phyloP scores from a whole-genome alignment of 2,329 filamentous ascomycete genomes.

The Fusarium verrucosum region DNA sequence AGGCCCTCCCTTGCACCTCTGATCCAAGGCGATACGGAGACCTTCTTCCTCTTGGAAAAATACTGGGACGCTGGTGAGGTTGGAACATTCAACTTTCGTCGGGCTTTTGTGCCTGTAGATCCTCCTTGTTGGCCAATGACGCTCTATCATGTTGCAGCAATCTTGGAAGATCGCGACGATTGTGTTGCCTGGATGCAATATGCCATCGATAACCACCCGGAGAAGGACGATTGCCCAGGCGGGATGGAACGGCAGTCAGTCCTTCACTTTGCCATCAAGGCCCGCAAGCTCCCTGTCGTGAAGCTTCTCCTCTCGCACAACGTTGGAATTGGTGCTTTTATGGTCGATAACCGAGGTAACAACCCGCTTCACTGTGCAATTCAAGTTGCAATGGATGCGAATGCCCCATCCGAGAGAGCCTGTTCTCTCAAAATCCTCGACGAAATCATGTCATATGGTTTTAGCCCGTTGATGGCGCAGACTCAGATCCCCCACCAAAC shows the following conservation, averaged over 20 bases:
- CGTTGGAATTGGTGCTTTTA: background rate
- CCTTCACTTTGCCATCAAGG: constrained; percentile 5
- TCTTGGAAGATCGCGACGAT: background rate
- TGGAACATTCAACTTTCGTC: background rate
- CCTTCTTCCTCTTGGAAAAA: background rate
- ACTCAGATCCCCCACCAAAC: background rate
- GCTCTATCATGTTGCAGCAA: background rate
- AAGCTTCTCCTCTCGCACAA: background rate
- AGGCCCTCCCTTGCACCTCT: background rate
- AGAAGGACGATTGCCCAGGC: background rate
- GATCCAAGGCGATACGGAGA: background rate
- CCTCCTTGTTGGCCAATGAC: background rate
- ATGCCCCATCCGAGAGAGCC: background rate
- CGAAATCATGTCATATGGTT: background rate
- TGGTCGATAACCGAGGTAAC: constrained; percentile 2
- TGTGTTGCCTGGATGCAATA: background rate
- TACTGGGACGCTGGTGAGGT: background rate
- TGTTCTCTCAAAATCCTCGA: background rate
- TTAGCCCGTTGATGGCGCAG: constrained; percentile 6
- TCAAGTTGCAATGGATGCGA: background rate
- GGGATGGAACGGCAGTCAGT: background rate
- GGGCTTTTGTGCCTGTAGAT: background rate
- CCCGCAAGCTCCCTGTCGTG: background rate
- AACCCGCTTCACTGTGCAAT: constrained; percentile 8
- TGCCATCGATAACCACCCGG: background rate